A percentile compares a stretch with the other conserved stretches of the same genome.
phyloP scores from a whole-genome alignment of 176 grass and related monocot species.

The Carex scoparia region DNA sequence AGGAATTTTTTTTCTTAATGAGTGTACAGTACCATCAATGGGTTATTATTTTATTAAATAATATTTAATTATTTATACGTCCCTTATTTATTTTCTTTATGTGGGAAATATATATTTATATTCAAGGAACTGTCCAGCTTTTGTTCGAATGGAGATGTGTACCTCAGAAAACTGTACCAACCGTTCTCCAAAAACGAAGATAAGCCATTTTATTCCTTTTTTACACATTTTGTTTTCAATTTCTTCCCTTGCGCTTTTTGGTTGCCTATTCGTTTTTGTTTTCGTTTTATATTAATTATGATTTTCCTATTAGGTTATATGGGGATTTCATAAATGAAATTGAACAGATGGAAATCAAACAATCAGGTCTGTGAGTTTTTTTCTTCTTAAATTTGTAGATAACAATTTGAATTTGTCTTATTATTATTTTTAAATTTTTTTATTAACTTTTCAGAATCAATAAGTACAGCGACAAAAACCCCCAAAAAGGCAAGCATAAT shows the following conservation, averaged over 20 bases:
- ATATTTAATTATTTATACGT: too few species aligned
- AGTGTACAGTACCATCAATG: background rate
- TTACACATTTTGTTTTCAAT: background rate
- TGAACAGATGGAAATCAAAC: background rate
- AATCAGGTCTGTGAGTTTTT: background rate
- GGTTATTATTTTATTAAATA: background rate
- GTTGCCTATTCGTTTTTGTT: background rate
- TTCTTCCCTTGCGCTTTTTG: background rate
- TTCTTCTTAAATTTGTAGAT: background rate
- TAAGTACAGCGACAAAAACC: background rate
- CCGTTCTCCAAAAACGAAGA: too few species aligned
- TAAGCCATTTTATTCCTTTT: background rate
- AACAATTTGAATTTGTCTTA: background rate
- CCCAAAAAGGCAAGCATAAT: constrained; percentile 11
- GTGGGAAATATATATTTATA: background rate
- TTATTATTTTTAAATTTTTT: background rate
- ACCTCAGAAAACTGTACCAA: background rate
- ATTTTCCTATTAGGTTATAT: background rate
- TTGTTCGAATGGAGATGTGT: background rate
- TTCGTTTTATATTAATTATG: background rate
- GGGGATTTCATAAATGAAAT: background rate
- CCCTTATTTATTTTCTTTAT: background rate
- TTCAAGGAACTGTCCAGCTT: background rate
- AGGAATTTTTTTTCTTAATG: too few species aligned
- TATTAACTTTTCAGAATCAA: background rate